A percentile compares a stretch with the other conserved stretches of the same genome.
Evolutionary conservation across 2,329 filamentous ascomycete species (phyloP).

Genomic region (Allantophomopsis cytisporea): DNA sequence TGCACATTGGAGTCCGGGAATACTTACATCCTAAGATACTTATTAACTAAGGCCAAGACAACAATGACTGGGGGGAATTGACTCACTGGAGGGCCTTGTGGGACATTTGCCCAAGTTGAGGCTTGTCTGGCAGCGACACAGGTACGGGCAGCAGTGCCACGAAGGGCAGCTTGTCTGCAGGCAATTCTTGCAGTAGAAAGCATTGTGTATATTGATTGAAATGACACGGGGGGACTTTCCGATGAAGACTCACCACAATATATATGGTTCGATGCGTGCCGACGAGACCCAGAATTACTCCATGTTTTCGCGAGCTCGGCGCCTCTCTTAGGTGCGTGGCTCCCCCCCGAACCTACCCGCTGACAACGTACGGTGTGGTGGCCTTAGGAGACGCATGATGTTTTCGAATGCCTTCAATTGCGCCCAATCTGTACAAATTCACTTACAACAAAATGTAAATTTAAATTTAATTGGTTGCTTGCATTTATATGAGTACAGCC

Average conservation of each 20-base stretch:
- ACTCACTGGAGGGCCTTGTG: constrained; percentile 87
- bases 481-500: too few relatives aligned
- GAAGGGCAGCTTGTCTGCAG: constrained; percentile 29
- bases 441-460: too few relatives aligned
- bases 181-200: constrained; percentile 40
- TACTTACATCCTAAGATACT: constrained; percentile 21
- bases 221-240: background rate
- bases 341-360: too few relatives aligned
- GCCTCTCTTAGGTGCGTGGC: too few relatives aligned
- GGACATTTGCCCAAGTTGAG: constrained; percentile 83
- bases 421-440: too few relatives aligned
- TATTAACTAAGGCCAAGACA: constrained; percentile 3
- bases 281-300: too few relatives aligned
- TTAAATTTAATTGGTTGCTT: too few relatives aligned
- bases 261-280: too few relatives aligned
- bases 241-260: background rate
- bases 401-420: too few relatives aligned
- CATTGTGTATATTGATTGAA: constrained; percentile 26
- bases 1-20: constrained; percentile 12
- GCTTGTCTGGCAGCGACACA: constrained; percentile 13
- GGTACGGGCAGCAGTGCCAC: constrained; percentile 11
- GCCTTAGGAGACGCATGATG: too few relatives aligned
- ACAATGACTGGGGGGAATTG: constrained; percentile 3
- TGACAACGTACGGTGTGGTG: too few relatives aligned
- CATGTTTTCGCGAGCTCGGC: too few relatives aligned